phyloP scores from a whole-genome alignment of 2,329 filamentous ascomycete species.

The Pseudogymnoascus sp. region DNA sequence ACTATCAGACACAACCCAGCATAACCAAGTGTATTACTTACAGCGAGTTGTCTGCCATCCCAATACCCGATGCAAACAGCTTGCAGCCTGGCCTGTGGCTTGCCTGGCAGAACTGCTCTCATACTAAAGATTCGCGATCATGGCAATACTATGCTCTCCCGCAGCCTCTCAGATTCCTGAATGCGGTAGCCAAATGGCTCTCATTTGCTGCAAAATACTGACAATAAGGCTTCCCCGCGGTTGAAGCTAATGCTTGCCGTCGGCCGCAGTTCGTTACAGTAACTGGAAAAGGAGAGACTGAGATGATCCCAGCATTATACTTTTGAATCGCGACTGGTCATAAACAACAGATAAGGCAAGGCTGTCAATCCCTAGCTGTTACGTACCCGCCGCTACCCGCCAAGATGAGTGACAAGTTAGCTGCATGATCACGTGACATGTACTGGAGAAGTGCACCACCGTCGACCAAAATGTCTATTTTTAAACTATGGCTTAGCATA shows the following conservation, averaged over 20 bases:
- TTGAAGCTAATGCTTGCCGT: background rate
- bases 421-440: background rate
- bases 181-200: background rate
- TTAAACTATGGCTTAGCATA: background rate
- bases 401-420: background rate
- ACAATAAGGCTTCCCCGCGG: background rate
- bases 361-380: constrained; percentile 2
- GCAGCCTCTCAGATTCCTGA: background rate
- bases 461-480: background rate
- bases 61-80: constrained; percentile 67
- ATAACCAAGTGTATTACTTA: constrained; percentile 35
- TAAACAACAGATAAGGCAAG: constrained; percentile 8
- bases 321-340: background rate
- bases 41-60: constrained; percentile 65
- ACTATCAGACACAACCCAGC: constrained; percentile 13
- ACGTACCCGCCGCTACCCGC: constrained; percentile 1
- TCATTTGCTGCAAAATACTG: constrained; percentile 2
- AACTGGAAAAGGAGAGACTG: background rate
- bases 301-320: background rate
- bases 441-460: background rate
- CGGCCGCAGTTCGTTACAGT: background rate
- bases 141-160: background rate
- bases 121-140: constrained; percentile 40
- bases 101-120: constrained; percentile 72
- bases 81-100: constrained; percentile 70